phyloP scores from a whole-genome alignment of 768 basidiomycete genomes.

The Myochromella boudieri region DNA sequence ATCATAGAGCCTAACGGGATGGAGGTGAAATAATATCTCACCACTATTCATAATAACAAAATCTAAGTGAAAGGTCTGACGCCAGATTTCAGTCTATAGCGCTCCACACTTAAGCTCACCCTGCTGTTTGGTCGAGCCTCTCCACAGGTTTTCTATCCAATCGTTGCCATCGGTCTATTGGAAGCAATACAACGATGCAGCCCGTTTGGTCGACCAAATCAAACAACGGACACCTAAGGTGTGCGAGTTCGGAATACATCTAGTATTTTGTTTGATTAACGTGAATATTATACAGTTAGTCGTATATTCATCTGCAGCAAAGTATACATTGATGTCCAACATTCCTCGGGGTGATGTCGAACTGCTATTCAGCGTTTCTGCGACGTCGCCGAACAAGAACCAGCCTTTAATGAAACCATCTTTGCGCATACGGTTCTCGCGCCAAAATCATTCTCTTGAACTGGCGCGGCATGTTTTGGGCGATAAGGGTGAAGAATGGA shows the following conservation, averaged over 20 bases:
- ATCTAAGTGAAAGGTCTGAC: not conserved
- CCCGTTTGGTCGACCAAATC: conserved; percentile 42
- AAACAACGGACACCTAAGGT: conserved; percentile 57
- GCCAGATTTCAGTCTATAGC: conserved; percentile 43
- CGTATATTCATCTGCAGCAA: conserved; percentile 34
- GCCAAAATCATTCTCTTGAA: conserved; percentile 32
- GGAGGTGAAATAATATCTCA: conserved; percentile 25
- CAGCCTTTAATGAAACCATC: conserved; percentile 13
- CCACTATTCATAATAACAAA: not conserved
- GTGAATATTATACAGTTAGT: conserved; percentile 34
- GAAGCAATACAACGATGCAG: conserved; percentile 48
- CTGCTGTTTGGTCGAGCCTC: conserved; percentile 46
- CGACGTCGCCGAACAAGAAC: conserved; percentile 8
- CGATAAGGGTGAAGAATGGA: conserved; percentile 37
- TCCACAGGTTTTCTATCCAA: conserved; percentile 29
- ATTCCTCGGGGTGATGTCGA: conserved; percentile 48
- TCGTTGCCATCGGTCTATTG: conserved; percentile 41
- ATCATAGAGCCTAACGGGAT: conserved; percentile 38
- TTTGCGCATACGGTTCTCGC: conserved; percentile 39
- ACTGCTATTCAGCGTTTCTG: conserved; percentile 27
- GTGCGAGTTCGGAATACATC: conserved; percentile 6
- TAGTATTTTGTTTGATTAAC: conserved; percentile 1
- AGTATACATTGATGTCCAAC: conserved; percentile 55
- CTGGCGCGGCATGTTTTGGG: conserved; percentile 32
- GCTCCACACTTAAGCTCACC: conserved; percentile 52